These are phyloP conservation scores for Combretum micranthum DNA, from an alignment of 345 rosid species.

Conservation along the genomic window DNA sequence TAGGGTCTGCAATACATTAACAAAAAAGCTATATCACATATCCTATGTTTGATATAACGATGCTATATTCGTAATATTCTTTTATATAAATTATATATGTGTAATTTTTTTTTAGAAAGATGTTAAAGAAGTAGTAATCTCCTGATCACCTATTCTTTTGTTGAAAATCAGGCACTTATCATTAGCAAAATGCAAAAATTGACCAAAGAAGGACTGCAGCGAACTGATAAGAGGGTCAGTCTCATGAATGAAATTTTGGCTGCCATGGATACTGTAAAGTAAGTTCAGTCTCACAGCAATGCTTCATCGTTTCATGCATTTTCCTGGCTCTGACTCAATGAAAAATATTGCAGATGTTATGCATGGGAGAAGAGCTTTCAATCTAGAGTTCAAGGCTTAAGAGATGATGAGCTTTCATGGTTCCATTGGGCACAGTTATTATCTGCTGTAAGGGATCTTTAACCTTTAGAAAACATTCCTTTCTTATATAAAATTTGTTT, in stretches of 20 bases:
- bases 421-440: slow-evolving; percentile 74
- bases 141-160: slow-evolving; percentile 11
- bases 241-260: slow-evolving; percentile 87
- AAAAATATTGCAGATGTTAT: slow-evolving; percentile 55
- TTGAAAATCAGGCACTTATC: slow-evolving; percentile 50
- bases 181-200: slow-evolving; percentile 84
- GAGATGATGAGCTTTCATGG: slow-evolving; percentile 83
- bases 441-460: slow-evolving; percentile 52
- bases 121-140: too few relatives aligned
- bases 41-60: too few relatives aligned
- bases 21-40: too few relatives aligned
- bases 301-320: slow-evolving; percentile 1
- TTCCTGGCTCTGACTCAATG: background rate
- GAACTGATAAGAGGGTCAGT: slow-evolving; percentile 92
- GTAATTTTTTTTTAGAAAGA: too few relatives aligned
- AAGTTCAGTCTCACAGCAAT: slow-evolving; percentile 21
- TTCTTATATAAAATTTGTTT: too few relatives aligned
- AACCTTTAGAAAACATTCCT: background rate
- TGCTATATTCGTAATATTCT: too few relatives aligned
- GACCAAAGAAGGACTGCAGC: slow-evolving; percentile 85
- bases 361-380: slow-evolving; percentile 97
- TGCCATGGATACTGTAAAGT: slow-evolving; percentile 96
- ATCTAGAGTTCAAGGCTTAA: slow-evolving; percentile 54
- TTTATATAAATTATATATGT: too few relatives aligned
- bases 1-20: too few relatives aligned